Conservation (phyloP, 805 yeast species). For the Sungouiozyma ichnusensis region DNA sequence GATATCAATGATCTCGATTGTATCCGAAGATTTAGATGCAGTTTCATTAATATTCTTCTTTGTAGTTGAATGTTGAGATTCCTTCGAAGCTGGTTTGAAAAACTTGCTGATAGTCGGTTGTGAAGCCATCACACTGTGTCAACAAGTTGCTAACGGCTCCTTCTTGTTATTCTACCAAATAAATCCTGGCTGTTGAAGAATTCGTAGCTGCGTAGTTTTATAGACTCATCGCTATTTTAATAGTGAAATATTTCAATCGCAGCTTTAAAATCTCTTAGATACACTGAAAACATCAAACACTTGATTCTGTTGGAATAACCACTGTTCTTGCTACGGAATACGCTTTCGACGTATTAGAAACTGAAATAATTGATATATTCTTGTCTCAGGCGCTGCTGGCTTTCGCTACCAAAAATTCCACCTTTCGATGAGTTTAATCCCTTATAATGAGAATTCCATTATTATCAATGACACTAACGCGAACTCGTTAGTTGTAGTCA, state of each 20-base stretch:
- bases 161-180: no score
- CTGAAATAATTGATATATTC: no score
- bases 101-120: constrained; percentile 27
- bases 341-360: no score
- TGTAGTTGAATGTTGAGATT: background rate
- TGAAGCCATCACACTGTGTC: constrained; percentile 14
- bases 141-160: no score
- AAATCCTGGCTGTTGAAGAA: no score
- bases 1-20: background rate
- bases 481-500: constrained; percentile 21
- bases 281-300: no score
- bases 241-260: no score
- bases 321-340: no score
- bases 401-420: background rate
- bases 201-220: no score
- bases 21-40: background rate
- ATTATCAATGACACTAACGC: constrained; percentile 24
- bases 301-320: no score
- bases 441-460: constrained; percentile 18
- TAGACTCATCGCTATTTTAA: no score
- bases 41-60: background rate
- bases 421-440: constrained; percentile 18
- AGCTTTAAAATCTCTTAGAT: no score
- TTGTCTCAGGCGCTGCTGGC: background rate
- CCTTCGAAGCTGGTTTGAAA: constrained; percentile 13